phyloP scores from a whole-genome alignment of 768 basidiomycete species.

The Grammothele lineata region DNA sequence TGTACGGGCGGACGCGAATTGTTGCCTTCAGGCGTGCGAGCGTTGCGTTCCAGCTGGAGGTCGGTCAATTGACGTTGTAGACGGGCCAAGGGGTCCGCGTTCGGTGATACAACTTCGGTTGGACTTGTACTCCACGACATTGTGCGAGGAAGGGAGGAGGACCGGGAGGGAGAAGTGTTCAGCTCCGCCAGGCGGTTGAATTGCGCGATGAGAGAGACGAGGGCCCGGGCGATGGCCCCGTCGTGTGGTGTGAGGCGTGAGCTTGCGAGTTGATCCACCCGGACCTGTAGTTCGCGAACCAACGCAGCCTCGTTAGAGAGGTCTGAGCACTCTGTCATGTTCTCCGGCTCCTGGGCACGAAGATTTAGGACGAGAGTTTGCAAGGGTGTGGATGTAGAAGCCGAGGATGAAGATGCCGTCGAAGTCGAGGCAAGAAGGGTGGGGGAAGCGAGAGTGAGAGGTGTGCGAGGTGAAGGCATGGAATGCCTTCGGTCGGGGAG shows the following conservation, averaged over 20 bases:
- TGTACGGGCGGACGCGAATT: slow-evolving; percentile 39
- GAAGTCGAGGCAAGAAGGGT: slow-evolving; percentile 18
- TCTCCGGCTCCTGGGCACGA: slow-evolving; percentile 42
- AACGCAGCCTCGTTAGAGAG: slow-evolving; percentile 43
- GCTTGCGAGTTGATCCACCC: slow-evolving; percentile 45
- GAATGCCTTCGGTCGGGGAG: slow-evolving; percentile 59
- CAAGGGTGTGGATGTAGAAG: slow-evolving; percentile 40
- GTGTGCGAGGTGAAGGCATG: slow-evolving; percentile 39
- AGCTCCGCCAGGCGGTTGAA: slow-evolving; percentile 48
- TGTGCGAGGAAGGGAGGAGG: slow-evolving; percentile 10
- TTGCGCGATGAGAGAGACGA: slow-evolving; percentile 66
- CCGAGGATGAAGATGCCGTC: slow-evolving; percentile 25
- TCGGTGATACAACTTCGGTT: slow-evolving; percentile 1
- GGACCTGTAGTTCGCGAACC: slow-evolving; percentile 53
- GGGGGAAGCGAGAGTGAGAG: slow-evolving; percentile 2
- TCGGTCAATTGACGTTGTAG: slow-evolving; percentile 68
- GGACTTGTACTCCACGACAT: slow-evolving; percentile 25
- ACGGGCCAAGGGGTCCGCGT: slow-evolving; percentile 45
- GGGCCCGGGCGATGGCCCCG: slow-evolving; percentile 58
- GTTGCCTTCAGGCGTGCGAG: slow-evolving; percentile 28
- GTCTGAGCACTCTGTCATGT: slow-evolving; percentile 42
- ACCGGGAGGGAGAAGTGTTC: slow-evolving; percentile 2
- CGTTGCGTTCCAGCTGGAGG: slow-evolving; percentile 54
- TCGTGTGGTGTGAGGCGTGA: slow-evolving; percentile 41
- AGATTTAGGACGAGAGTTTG: slow-evolving; percentile 62